Conservation (phyloP, 169 alveolate genomes). For the Cyclospora cayetanensis region DNA sequence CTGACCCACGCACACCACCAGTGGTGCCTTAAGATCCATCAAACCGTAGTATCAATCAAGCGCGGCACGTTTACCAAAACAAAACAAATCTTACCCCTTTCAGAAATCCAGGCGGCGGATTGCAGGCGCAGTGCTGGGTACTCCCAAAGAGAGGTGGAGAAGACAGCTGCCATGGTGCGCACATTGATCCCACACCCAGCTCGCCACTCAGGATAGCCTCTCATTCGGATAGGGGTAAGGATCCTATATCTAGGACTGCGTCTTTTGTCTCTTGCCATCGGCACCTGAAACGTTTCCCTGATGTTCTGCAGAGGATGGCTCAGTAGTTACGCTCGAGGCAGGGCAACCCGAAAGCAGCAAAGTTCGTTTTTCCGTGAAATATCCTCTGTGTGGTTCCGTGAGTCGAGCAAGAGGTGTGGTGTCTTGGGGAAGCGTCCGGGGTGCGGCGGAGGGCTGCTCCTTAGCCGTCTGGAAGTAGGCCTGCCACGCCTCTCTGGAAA, state of each 20-base stretch:
- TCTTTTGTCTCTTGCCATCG: conserved; percentile 13
- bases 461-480: background rate
- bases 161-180: too few relatives aligned
- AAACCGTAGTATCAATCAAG: too few relatives aligned
- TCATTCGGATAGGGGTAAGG: too few relatives aligned
- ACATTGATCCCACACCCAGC: too few relatives aligned
- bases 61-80: too few relatives aligned
- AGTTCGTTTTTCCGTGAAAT: background rate
- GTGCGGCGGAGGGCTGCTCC: background rate
- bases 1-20: too few relatives aligned
- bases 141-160: too few relatives aligned
- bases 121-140: too few relatives aligned
- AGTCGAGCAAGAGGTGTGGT: conserved; percentile 3
- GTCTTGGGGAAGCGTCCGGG: background rate
- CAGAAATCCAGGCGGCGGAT: too few relatives aligned
- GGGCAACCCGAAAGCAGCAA: background rate
- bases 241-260: background rate
- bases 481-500: conserved; percentile 34
- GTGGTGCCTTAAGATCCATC: too few relatives aligned
- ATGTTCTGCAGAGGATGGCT: background rate
- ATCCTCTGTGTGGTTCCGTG: background rate
- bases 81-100: too few relatives aligned
- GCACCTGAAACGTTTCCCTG: background rate
- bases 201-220: too few relatives aligned
- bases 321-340: background rate